Base-by-base conservation (phyloP, 768 basidiomycete genomes). In the Lentinula sp. region DNA sequence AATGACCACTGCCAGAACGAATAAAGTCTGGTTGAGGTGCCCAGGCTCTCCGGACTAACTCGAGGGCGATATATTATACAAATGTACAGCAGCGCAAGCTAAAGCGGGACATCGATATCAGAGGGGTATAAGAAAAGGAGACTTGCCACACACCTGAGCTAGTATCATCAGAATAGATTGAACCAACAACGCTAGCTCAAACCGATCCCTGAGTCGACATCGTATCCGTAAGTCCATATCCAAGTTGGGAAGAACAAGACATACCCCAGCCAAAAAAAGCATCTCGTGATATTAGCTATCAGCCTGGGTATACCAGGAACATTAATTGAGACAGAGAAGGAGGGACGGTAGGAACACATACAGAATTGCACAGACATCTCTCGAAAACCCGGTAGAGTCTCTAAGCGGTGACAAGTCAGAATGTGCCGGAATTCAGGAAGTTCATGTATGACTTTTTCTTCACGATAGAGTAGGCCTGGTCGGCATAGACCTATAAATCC, bases 251-350 rank as follows among this genome's bases (percentile, higher is more conserved):
- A 3, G 11, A 32, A 49, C 51, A 1, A 64, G 18, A 0, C 74
- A 32, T 64, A 81, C 79, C 92, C 92, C 39, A 94, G 74, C 92
- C 92, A 94, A 74, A 93, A 94, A 78, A 93, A 94, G 71, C 92
- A 94, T 68, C 92, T 81, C 28, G 88, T 88, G 57, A 93, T 91
- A 71, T 94, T 94, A 54, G 91, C 90, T 62, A 90, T 78, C 35
- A 93, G 77, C 65, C 90, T 91, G 31, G 8, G 37, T 35, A 16
- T 28, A 21, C 18, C 16, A 21, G 43, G 23, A 7, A 43, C 3
- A 40, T 52, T 57, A n/a, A 32, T 48, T 21, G 37, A 34, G 16
- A 18, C 35, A 28, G 23, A 39, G 45, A 46, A 37, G 16, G 11
- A 11, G 8, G 11, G 57, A 61, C 59, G 18, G 23, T 48, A 42